Evolutionary conservation across 768 basidiomycete species (phyloP), one percentile per base, ranked within the genome.

Genomic region (Porphyrellus cyaneotinctus): DNA sequence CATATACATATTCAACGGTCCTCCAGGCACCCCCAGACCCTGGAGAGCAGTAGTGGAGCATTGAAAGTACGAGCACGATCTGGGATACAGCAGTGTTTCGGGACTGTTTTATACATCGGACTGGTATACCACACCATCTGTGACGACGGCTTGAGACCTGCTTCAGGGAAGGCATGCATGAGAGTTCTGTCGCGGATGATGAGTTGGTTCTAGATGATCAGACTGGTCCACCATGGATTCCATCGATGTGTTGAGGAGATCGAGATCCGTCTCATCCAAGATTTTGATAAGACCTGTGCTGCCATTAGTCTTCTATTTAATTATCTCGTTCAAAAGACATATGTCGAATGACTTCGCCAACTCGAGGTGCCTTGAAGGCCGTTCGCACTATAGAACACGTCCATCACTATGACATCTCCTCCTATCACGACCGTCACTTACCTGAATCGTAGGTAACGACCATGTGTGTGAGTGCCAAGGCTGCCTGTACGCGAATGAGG

Each of bases 331-430:
- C 30, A 15, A 20, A 17, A 22, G 45, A 55, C 72, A 36, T 58
- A 87, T 88, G 87, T 75, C 92, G 88, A 52, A 95, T 83, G 66
- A 95, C 88, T 67, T 92, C 89, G 44, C 85, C 90, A 36, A 93
- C 86, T 63, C 85, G 84, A 12, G 87, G 84, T 2, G 82, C 77
- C 44, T n/a, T n/a, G n/a, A 95, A 82, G 12, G 82, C 82, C 4
- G 66, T 74, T 59, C 81, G 82, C 45, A 95, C 91, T 85, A 58
- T 30, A 58, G 15, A 31, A 36, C n/a, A 28, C 26, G 42, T 30
- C 20, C 12, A 46, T 43, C 42, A 49, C 14, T 1, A 7, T 18
- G 9, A 22, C 0, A 30, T 20, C 20, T n/a, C 22, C 11, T 22
- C n/a, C n/a, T n/a, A 41, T 30, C 13, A 42, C 7, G n/a, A n/a